Conservation (phyloP, 2,329 filamentous ascomycete species). For the Colletotrichum sp. region DNA sequence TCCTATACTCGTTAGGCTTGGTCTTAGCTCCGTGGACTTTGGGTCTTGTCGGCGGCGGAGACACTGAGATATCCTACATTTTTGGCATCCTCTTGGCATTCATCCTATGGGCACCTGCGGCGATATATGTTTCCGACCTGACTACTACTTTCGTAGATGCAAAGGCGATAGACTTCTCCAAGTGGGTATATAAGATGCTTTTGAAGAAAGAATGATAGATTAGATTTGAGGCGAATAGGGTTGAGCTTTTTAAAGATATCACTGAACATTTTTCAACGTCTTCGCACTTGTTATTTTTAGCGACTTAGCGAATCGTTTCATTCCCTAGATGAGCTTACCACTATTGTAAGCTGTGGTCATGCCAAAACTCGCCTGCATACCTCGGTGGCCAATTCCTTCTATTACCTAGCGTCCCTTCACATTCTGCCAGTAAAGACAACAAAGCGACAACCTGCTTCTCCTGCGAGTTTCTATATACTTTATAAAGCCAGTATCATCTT, state of each 20-base stretch:
- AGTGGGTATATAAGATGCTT: neutral
- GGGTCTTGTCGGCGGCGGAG: neutral
- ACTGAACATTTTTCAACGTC: neutral
- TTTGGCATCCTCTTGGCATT: neutral
- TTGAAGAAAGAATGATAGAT: neutral
- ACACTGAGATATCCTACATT: neutral
- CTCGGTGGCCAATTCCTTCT: neutral
- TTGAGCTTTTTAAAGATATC: neutral
- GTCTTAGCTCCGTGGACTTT: neutral
- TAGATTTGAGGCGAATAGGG: neutral
- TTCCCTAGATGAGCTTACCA: neutral
- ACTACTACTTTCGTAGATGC: neutral
- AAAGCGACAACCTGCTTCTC: neutral
- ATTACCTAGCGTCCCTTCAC: neutral
- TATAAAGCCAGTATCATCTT: neutral
- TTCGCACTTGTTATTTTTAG: neutral
- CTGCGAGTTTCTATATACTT: fast-evolving
- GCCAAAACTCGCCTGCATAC: fast-evolving
- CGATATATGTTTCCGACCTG: neutral
- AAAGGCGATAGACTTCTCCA: neutral
- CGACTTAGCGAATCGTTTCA: neutral
- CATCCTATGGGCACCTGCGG: neutral
- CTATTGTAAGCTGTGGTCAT: neutral
- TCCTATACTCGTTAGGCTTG: neutral
- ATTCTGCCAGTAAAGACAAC: neutral